Conservation (phyloP, 1,284 basidiomycete species). For the Ustilago vetiveriae region DNA sequence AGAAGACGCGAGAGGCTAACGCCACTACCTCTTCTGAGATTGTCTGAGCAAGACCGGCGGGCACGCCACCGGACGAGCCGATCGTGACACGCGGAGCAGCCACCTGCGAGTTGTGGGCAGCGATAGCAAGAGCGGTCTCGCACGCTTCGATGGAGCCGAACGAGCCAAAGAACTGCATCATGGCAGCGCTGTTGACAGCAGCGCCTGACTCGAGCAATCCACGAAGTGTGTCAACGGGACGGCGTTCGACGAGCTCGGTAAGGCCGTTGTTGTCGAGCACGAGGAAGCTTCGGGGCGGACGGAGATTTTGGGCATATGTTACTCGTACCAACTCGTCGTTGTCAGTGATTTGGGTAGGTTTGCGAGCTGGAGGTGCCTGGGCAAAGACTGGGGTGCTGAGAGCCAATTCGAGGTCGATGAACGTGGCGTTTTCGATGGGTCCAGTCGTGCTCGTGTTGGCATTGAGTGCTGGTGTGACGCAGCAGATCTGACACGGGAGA, state of each 20-base stretch:
- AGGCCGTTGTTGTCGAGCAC: slow-evolving; percentile 85
- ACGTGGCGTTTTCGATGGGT: slow-evolving; percentile 46
- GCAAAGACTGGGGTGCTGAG: slow-evolving; percentile 55
- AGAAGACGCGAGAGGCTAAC: slow-evolving; percentile 62
- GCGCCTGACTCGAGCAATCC: slow-evolving; percentile 67
- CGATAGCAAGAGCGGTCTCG: slow-evolving; percentile 82
- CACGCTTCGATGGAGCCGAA: slow-evolving; percentile 74
- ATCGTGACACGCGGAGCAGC: slow-evolving; percentile 36
- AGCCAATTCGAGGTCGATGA: slow-evolving; percentile 45
- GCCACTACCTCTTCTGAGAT: slow-evolving; percentile 59
- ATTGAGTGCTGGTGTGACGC: slow-evolving; percentile 41
- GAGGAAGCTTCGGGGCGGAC: slow-evolving; percentile 80
- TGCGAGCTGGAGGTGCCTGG: slow-evolving; percentile 30
- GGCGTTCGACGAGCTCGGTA: slow-evolving; percentile 81
- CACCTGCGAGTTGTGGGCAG: slow-evolving; percentile 68
- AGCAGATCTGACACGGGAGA: slow-evolving; percentile 42
- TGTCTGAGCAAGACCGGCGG: slow-evolving; percentile 24
- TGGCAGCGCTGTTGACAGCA: slow-evolving; percentile 51
- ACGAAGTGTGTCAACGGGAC: slow-evolving; percentile 82
- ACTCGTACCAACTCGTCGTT: slow-evolving; percentile 73
- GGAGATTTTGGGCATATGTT: slow-evolving; percentile 80
- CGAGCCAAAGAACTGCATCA: slow-evolving; percentile 62
- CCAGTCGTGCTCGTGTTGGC: slow-evolving; percentile 31
- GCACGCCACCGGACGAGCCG: slow-evolving; percentile 22
- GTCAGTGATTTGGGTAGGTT: slow-evolving; percentile 27